Conservation (phyloP, 495 filamentous ascomycete species). For the Penicillium robsamsonii region DNA sequence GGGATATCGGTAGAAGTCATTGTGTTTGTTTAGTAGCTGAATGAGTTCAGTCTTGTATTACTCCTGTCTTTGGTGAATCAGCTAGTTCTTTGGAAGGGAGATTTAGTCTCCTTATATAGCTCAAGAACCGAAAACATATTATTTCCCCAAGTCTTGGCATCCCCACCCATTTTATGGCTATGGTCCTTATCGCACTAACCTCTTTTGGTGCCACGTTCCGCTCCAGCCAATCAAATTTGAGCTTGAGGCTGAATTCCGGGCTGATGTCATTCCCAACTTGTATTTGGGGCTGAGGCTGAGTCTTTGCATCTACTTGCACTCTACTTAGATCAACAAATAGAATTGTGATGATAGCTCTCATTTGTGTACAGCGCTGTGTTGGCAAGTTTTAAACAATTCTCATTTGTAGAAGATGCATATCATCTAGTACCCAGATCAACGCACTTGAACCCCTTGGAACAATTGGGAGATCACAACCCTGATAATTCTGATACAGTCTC, state of each 20-base stretch:
- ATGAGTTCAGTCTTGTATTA: neutral
- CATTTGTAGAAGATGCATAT: neutral
- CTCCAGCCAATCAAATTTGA: neutral
- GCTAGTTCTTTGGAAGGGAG: neutral
- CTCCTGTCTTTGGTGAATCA: neutral
- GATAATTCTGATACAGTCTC: neutral
- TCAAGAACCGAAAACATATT: neutral
- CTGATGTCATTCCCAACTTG: conserved; percentile 5
- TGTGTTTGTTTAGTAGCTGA: neutral
- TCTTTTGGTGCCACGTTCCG: conserved; percentile 1
- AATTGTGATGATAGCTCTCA: neutral
- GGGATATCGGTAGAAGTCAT: neutral
- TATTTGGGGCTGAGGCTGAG: neutral
- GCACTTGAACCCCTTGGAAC: neutral
- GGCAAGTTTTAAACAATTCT: neutral
- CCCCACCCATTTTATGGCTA: neutral
- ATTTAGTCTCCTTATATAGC: neutral
- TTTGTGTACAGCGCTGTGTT: neutral
- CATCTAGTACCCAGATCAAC: neutral
- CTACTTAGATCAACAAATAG: neutral
- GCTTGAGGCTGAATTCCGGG: neutral
- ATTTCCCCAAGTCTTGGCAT: neutral
- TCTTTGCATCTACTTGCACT: neutral
- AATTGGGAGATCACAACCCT: neutral
- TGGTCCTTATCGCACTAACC: neutral